Evolutionary conservation across 495 filamentous ascomycete species (phyloP), one percentile per base, ranked within the genome.

Genomic region (Hypomontagnella submonticulosa): DNA sequence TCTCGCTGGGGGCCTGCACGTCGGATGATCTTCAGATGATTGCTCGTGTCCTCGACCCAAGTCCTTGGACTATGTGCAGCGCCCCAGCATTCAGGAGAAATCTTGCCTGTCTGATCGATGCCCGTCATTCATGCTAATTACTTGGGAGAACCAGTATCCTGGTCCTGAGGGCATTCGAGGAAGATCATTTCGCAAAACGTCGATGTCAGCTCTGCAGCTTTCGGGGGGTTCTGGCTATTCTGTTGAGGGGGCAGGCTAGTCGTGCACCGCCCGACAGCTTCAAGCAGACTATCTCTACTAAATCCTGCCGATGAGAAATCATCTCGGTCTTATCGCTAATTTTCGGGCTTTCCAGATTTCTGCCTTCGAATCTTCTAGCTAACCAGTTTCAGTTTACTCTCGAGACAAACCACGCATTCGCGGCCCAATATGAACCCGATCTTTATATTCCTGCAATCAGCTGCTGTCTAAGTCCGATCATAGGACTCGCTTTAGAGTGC

Each of bases 21-120:
- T 38, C 38, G 46, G 46, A 32, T 52, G 61, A 49, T 55, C 36
- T 55, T 16, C 49, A 20, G 23, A 44, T 47, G 56, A 59, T 38
- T n/a, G 33, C 49, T 47, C 12, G 5, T n/a, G 19, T 42, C 36
- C 23, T 58, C 9, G 19, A 42, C 27, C 64, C 57, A 48, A 57
- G 10, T 34, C 41, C 51, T 57, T 41, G 40, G 47, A 6, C 9
- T 4, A 20, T 6, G 20, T n/a, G 16, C 12, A 46, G 57, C 19
- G 19, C 4, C 10, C 33, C 10, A 9, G 12, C 51, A 10, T 30
- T 37, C 51, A 55, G 41, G 37, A 11, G 13, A n/a, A 42, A 9
- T 60, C 38, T 36, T 41, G 47, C 23, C 13, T 43, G 12, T 67
- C 57, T 36, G 30, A 41, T 8, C 44, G 36, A 57, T 66, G 23